A percentile compares a stretch with the other conserved stretches of the same genome.
These are phyloP conservation scores for Ustilago sp. DNA, from an alignment of 1,284 basidiomycete species.

Conservation along the genomic window DNA sequence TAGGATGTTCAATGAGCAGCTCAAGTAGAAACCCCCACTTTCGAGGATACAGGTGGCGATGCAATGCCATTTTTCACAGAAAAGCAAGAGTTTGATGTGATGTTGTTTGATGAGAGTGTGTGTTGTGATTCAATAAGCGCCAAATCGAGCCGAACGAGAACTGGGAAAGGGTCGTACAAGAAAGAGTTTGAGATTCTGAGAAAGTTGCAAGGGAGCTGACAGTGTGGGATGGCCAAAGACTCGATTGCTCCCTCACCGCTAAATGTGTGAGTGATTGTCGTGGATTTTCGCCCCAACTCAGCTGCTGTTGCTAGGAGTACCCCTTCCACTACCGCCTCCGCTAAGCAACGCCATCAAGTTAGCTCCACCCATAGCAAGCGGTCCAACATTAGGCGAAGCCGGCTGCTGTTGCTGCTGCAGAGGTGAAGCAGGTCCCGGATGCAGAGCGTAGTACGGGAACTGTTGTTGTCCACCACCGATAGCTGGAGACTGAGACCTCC, in stretches of 20 bases:
- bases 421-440: conserved; percentile 6
- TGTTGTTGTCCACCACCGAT: conserved; percentile 6
- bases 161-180: neutral
- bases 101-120: neutral
- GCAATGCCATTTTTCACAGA: neutral
- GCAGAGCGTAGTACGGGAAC: conserved; percentile 39
- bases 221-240: neutral
- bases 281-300: neutral
- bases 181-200: neutral
- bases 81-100: neutral
- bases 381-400: conserved; percentile 22
- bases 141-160: neutral
- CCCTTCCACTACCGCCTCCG: conserved; percentile 28
- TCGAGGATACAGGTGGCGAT: neutral
- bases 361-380: conserved; percentile 46
- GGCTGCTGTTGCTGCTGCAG: conserved; percentile 13
- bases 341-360: conserved; percentile 53
- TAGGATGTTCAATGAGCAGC: conserved; percentile 49
- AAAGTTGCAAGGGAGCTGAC: neutral
- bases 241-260: neutral
- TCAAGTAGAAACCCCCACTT: neutral
- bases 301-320: conserved; percentile 25
- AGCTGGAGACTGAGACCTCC: conserved; percentile 21
- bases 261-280: too few relatives aligned
- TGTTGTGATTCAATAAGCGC: neutral